Conservation (phyloP, 805 yeast species). For the Phaffomyces thermotolerans region DNA sequence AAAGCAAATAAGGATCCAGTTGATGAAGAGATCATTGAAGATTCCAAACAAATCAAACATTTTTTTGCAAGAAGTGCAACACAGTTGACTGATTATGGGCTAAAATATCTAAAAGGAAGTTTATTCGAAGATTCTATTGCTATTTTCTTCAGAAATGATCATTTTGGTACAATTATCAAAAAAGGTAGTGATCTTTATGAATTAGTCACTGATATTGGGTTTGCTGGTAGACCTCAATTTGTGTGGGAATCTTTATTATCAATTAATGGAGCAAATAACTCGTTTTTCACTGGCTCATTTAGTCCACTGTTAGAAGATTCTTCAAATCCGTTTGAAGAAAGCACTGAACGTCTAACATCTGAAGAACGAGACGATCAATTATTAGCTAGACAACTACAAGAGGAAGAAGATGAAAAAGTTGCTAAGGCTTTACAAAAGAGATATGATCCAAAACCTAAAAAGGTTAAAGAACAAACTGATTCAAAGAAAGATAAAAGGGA, state of each 20-base stretch:
- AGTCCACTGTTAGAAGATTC: constrained; percentile 29
- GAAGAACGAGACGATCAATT: constrained; percentile 33
- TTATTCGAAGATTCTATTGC: constrained; percentile 49
- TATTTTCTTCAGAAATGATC: constrained; percentile 85
- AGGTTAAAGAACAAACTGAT: neutral
- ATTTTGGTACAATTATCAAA: constrained; percentile 66
- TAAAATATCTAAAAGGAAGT: constrained; percentile 36
- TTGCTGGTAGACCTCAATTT: constrained; percentile 35
- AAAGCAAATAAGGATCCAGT: constrained; percentile 18
- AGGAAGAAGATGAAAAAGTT: constrained; percentile 46
- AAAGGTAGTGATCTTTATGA: constrained; percentile 43
- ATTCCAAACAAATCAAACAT: constrained; percentile 30
- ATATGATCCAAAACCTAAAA: constrained; percentile 17
- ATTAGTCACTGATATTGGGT: constrained; percentile 72
- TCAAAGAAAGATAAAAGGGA: constrained; percentile 8
- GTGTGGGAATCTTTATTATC: constrained; percentile 80
- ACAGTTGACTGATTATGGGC: constrained; percentile 70
- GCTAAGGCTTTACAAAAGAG: constrained; percentile 39
- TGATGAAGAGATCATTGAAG: constrained; percentile 26
- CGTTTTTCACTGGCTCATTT: constrained; percentile 62
- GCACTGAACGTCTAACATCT: constrained; percentile 6
- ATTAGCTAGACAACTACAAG: constrained; percentile 41
- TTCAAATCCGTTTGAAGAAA: constrained; percentile 19
- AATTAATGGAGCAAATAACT: constrained; percentile 61
- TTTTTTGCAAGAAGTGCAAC: constrained; percentile 61